These are phyloP conservation scores for Heterobasidion parviporum DNA, from an alignment of 1,284 basidiomycete species.

Conservation along the genomic window DNA sequence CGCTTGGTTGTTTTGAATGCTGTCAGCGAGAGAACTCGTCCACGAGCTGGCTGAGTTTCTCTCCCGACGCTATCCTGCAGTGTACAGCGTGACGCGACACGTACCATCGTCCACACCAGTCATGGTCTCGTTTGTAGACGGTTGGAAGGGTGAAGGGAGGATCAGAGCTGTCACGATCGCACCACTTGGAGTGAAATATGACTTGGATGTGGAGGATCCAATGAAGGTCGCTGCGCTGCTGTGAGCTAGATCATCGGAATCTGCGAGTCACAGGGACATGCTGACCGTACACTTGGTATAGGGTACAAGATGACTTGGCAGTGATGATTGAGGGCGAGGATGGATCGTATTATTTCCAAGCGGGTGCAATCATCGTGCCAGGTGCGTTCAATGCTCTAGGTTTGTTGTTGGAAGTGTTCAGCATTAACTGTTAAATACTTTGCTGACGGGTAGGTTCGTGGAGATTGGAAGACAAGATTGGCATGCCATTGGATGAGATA, in stretches of 20 bases:
- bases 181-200: conserved; percentile 41
- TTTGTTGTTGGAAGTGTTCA: background rate
- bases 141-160: conserved; percentile 45
- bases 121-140: conserved; percentile 16
- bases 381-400: conserved; percentile 25
- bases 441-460: conserved; percentile 48
- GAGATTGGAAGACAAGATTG: conserved; percentile 73
- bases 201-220: conserved; percentile 48
- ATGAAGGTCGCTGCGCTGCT: conserved; percentile 50
- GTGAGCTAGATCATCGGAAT: conserved; percentile 26
- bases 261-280: no score
- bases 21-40: conserved; percentile 50
- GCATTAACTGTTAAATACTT: no score
- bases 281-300: conserved; percentile 9
- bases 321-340: conserved; percentile 70
- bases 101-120: conserved; percentile 6
- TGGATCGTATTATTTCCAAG: conserved; percentile 63
- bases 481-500: conserved; percentile 64
- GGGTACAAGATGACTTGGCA: conserved; percentile 67
- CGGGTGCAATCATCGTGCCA: conserved; percentile 55
- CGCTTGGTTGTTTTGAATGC: no score
- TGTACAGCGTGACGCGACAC: conserved; percentile 44
- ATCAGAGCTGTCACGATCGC: conserved; percentile 47
- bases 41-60: conserved; percentile 63
- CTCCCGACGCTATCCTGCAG: conserved; percentile 49